Conservation (phyloP, 75 land plant genomes). For the Ceratopteris richardii region DNA sequence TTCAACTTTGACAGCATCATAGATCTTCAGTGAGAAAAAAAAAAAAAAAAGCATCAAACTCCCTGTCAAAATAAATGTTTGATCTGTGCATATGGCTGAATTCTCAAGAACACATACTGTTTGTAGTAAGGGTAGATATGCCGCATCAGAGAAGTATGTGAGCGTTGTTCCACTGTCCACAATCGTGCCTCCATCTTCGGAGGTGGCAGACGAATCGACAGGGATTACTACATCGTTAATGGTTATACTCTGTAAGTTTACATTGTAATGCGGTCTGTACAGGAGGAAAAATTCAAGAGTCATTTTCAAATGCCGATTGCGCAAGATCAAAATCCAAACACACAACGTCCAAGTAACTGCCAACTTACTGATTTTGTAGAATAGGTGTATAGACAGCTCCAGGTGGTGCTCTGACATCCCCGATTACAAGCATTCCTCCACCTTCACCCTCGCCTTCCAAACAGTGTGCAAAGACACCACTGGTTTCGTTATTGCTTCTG, state of each 20-base stretch:
- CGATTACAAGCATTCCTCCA: constrained; percentile 81
- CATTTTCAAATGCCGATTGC: too few species aligned
- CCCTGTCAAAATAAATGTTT: too few species aligned
- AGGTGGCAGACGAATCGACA: constrained; percentile 38
- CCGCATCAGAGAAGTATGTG: constrained; percentile 49
- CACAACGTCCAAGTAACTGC: too few species aligned
- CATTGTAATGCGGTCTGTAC: constrained; percentile 72
- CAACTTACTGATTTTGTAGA: constrained; percentile 56
- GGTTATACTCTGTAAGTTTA: constrained; percentile 37
- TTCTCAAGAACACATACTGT: constrained; percentile 35
- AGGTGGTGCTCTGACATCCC: constrained; percentile 57
- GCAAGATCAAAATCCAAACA: too few species aligned
- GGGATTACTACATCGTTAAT: constrained; percentile 30
- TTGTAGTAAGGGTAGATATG: constrained; percentile 38
- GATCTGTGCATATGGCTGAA: too few species aligned
- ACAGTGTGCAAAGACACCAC: constrained; percentile 73
- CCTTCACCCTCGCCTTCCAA: constrained; percentile 63
- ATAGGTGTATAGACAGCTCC: constrained; percentile 51
- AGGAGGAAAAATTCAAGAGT: too few species aligned
- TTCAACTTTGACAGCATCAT: background rate
- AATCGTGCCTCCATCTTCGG: constrained; percentile 48
- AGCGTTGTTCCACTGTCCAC: constrained; percentile 82
- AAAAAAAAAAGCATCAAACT: too few species aligned
- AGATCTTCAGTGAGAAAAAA: too few species aligned
- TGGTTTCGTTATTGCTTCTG: constrained; percentile 43